phyloP scores from a whole-genome alignment of 2,329 filamentous ascomycete genomes.

The Alternaria sp. region DNA sequence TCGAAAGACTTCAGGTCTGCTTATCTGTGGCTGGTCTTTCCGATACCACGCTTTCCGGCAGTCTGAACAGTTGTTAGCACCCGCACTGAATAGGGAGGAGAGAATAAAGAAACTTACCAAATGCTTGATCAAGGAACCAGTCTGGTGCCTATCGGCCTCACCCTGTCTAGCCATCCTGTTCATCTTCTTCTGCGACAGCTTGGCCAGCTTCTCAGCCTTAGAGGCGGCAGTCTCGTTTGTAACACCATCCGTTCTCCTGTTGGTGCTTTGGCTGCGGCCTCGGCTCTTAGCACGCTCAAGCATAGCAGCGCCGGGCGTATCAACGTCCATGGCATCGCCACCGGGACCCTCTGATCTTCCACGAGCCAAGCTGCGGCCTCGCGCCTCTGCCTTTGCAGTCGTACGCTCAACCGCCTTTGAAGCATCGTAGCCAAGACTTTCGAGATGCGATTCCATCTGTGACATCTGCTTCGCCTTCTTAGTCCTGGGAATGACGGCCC shows the following conservation, averaged over 20 bases:
- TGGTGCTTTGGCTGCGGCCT: constrained; percentile 69
- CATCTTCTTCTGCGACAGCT: constrained; percentile 97
- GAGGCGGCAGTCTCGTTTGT: constrained; percentile 69
- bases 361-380: constrained; percentile 75
- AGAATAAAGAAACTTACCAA: constrained; percentile 69
- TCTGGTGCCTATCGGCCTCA: constrained; percentile 92
- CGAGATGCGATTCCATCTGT: constrained; percentile 85
- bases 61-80: constrained; percentile 61
- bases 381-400: constrained; percentile 65
- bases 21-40: constrained; percentile 75
- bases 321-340: constrained; percentile 77
- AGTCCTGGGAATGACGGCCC: constrained; percentile 88
- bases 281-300: constrained; percentile 73
- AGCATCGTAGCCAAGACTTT: constrained; percentile 85
- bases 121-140: constrained; percentile 85
- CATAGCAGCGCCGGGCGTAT: constrained; percentile 49
- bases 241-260: constrained; percentile 81
- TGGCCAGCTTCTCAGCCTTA: constrained; percentile 86
- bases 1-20: constrained; percentile 12
- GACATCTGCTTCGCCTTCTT: constrained; percentile 81
- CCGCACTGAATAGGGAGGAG: neutral
- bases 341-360: constrained; percentile 61
- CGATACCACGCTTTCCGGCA: constrained; percentile 90
- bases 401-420: constrained; percentile 76
- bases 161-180: constrained; percentile 97